phyloP scores from a whole-genome alignment of 1,139 yeast genomes.

The Candida sp. region DNA sequence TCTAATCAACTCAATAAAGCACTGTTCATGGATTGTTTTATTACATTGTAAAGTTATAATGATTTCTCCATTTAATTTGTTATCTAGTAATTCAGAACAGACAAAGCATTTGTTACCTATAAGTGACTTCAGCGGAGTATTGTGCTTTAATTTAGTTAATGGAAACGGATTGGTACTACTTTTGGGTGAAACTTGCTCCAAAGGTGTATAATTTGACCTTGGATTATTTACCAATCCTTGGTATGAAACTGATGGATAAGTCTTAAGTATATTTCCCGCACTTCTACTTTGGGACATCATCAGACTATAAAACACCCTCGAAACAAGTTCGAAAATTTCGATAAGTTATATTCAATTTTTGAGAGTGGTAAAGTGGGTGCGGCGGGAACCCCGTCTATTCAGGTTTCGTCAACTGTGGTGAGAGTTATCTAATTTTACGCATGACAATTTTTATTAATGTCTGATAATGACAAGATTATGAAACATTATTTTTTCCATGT shows the following conservation, averaged over 20 bases:
- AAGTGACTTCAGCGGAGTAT: neutral
- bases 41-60: constrained; percentile 1
- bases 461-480: neutral
- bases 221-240: neutral
- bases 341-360: neutral
- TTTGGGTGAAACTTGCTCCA: neutral
- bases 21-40: constrained; percentile 1
- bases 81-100: neutral
- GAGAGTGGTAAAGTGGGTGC: neutral
- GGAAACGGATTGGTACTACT: neutral
- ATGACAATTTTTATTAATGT: too few species aligned
- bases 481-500: neutral
- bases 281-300: too few species aligned
- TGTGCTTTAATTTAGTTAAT: neutral
- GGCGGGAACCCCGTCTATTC: neutral
- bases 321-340: neutral
- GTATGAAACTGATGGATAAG: neutral
- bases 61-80: neutral
- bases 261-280: neutral
- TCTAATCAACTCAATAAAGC: constrained; percentile 1
- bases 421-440: too few species aligned
- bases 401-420: too few species aligned
- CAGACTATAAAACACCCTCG: neutral
- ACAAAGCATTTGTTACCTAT: neutral
- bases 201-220: neutral